These are phyloP conservation scores for Exophiala calicioides DNA, from an alignment of 2,329 filamentous ascomycete species.

Conservation along the genomic window DNA sequence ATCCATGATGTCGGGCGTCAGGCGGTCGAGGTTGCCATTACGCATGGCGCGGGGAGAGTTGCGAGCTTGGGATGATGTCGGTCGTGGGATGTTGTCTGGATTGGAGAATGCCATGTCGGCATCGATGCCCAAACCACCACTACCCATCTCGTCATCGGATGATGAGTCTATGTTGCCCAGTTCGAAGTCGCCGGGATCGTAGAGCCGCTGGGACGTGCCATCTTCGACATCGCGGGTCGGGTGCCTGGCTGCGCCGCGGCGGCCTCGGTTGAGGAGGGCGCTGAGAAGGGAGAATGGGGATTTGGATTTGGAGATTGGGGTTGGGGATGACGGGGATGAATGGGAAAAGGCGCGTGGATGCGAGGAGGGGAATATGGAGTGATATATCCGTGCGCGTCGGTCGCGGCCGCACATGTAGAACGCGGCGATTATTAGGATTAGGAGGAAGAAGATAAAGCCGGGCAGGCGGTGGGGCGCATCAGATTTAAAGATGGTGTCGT, in stretches of 20 bases:
- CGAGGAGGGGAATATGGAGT: slow-evolving; percentile 50
- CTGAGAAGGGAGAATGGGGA: slow-evolving; percentile 35
- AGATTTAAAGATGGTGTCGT: slow-evolving; percentile 64
- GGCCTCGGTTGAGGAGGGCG: slow-evolving; percentile 40
- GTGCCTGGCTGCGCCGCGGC: slow-evolving; percentile 38
- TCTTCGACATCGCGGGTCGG: slow-evolving; percentile 89
- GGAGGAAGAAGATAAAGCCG: slow-evolving; percentile 73
- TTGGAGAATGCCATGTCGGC: slow-evolving; percentile 15
- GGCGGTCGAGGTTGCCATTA: slow-evolving; percentile 40
- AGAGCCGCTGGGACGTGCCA: slow-evolving; percentile 46
- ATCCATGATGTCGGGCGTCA: slow-evolving; percentile 48
- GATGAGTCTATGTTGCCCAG: slow-evolving; percentile 59
- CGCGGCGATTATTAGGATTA: slow-evolving; percentile 67
- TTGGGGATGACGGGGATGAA: slow-evolving; percentile 6
- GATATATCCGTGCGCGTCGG: slow-evolving; percentile 63
- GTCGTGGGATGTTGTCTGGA: slow-evolving; percentile 57
- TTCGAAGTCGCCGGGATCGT: slow-evolving; percentile 67
- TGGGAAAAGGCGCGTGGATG: not conserved
- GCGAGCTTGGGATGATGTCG: slow-evolving; percentile 69
- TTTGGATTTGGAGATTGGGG: slow-evolving; percentile 29
- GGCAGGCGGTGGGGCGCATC: slow-evolving; percentile 69
- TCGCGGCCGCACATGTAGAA: slow-evolving; percentile 81
- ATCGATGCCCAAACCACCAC: slow-evolving; percentile 5
- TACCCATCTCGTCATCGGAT: slow-evolving; percentile 51
- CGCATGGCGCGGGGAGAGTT: too few species aligned